Evolutionary conservation across 306 rosid species (phyloP).

Genomic region (Arachis hypogaea): DNA sequence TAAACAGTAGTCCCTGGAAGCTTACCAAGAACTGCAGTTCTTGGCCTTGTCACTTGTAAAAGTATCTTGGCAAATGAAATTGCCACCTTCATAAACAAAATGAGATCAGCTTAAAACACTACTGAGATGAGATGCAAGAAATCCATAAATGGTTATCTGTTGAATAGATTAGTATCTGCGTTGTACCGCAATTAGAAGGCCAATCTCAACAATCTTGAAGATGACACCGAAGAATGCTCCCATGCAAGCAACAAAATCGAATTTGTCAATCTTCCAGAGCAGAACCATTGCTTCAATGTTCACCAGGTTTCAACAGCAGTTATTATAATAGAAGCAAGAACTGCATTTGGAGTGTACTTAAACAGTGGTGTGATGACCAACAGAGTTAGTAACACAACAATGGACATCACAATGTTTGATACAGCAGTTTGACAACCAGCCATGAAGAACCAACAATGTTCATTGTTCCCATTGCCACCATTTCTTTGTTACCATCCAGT

Average conservation of each 20-base stretch:
- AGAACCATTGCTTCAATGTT: slow-evolving; percentile 53
- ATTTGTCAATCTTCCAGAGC: slow-evolving; percentile 65
- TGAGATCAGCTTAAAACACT: background rate
- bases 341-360: slow-evolving; percentile 81
- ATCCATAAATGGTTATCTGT: background rate
- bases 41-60: slow-evolving; percentile 87
- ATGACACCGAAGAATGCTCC: slow-evolving; percentile 79
- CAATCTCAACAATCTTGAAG: slow-evolving; percentile 74
- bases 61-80: slow-evolving; percentile 78
- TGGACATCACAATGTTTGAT: slow-evolving; percentile 84
- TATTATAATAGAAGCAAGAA: slow-evolving; percentile 66
- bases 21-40: slow-evolving; percentile 75
- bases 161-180: slow-evolving; percentile 38
- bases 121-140: slow-evolving; percentile 15
- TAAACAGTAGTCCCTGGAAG: slow-evolving; percentile 64
- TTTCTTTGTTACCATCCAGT: slow-evolving; percentile 87
- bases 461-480: slow-evolving; percentile 93
- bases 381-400: slow-evolving; percentile 62
- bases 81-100: slow-evolving; percentile 50
- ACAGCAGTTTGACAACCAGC: slow-evolving; percentile 84
- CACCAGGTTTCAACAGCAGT: slow-evolving; percentile 54
- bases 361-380: slow-evolving; percentile 72
- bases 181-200: slow-evolving; percentile 77
- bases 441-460: slow-evolving; percentile 83
- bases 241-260: slow-evolving; percentile 70